Conservation (phyloP, 306 rosid genomes). For the Luffa aegyptiaca region DNA sequence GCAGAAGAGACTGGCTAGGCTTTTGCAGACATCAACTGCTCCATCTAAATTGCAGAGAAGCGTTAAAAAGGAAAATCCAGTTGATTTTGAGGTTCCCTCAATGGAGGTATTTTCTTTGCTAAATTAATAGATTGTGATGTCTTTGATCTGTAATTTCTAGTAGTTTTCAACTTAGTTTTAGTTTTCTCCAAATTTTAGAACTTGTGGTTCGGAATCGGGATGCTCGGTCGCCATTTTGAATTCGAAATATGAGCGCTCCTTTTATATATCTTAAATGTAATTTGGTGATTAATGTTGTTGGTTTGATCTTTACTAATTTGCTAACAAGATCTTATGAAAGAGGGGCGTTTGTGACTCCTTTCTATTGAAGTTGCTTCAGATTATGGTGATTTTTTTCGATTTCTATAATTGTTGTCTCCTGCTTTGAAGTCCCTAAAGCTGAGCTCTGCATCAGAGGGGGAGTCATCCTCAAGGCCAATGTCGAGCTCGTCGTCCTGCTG, state of each 20-base stretch:
- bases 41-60: constrained; percentile 38
- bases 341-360: not conserved
- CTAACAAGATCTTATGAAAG: not conserved
- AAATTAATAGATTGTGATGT: not conserved
- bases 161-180: not conserved
- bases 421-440: constrained; percentile 39
- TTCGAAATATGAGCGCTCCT: not conserved
- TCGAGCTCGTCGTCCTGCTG: constrained; percentile 24
- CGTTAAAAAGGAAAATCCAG: constrained; percentile 17
- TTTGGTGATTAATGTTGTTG: not conserved
- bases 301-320: not conserved
- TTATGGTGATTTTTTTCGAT: not conserved
- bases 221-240: not conserved
- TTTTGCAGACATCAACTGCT: constrained; percentile 42
- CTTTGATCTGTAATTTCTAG: not conserved
- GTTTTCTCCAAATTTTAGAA: not conserved
- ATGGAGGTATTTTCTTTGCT: constrained; percentile 33
- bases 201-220: not conserved
- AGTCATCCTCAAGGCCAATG: constrained; percentile 30
- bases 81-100: constrained; percentile 16
- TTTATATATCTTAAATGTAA: not conserved
- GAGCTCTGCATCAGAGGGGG: constrained; percentile 56
- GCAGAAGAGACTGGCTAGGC: constrained; percentile 72
- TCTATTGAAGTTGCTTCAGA: not conserved
- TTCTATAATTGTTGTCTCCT: not conserved